These are phyloP conservation scores for Raphidocelis subcapitata DNA, from an alignment of 139 green algal genomes.

Conservation along the genomic window DNA sequence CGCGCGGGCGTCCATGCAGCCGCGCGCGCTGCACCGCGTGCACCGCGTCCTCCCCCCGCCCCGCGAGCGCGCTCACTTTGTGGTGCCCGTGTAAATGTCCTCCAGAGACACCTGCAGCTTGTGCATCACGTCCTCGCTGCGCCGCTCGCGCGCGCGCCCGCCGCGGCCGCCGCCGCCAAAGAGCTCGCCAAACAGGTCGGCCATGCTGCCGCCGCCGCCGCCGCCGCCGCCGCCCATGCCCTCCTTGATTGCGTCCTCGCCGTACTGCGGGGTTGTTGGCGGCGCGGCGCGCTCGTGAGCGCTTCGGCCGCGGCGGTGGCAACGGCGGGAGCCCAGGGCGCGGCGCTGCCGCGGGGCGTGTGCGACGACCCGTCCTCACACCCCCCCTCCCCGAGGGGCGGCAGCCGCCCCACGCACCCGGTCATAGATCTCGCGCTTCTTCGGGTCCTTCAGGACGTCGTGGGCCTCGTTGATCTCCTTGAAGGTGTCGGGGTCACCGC, in stretches of 20 bases:
- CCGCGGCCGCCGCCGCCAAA: slow-evolving; percentile 62
- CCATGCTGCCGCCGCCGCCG: slow-evolving; percentile 70
- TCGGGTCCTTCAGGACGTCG: slow-evolving; percentile 91
- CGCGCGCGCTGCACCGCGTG: no score
- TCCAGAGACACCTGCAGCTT: slow-evolving; percentile 89
- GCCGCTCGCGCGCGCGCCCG: slow-evolving; percentile 58
- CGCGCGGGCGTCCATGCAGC: no score
- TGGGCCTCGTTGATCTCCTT: slow-evolving; percentile 99
- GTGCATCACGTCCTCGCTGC: slow-evolving; percentile 96
- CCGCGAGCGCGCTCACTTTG: slow-evolving; percentile 53
- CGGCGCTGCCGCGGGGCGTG: no score
- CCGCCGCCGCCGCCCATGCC: slow-evolving; percentile 77
- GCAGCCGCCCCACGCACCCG: slow-evolving; percentile 61
- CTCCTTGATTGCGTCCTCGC: slow-evolving; percentile 99
- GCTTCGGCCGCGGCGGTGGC: no score
- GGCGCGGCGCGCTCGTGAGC: no score
- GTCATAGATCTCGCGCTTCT: slow-evolving; percentile 98
- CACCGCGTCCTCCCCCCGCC: no score
- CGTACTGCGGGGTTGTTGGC: no score
- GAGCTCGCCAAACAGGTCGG: slow-evolving; percentile 89
- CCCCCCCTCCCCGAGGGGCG: no score
- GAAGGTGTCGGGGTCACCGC: slow-evolving; percentile 94
- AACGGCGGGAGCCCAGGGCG: no score
- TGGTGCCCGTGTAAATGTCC: slow-evolving; percentile 87
- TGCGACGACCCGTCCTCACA: no score